These are phyloP conservation scores for Fusarium udum DNA, from an alignment of 2,329 filamentous ascomycete species.

Conservation along the genomic window DNA sequence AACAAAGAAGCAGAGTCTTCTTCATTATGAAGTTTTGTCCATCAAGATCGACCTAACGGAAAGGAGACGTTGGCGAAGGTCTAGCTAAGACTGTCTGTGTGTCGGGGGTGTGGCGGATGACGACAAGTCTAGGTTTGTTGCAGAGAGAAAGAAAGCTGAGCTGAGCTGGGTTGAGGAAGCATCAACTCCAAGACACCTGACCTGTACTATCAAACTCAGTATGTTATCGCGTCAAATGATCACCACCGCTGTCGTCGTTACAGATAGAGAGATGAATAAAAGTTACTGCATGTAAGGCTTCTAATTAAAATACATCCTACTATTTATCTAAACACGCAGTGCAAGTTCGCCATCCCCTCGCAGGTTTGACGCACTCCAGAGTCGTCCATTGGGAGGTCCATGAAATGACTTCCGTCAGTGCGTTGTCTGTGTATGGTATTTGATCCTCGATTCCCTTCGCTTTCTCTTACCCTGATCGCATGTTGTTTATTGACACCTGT, in stretches of 20 bases:
- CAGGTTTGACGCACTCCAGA: conserved; percentile 30
- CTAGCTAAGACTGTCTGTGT: not conserved
- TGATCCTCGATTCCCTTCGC: conserved; percentile 31
- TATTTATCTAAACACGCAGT: conserved; percentile 46
- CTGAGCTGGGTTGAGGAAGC: conserved; percentile 4
- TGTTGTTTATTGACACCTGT: conserved; percentile 38
- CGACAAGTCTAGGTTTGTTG: conserved; percentile 2
- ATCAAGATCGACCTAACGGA: not conserved
- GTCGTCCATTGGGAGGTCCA: conserved; percentile 12
- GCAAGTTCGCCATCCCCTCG: conserved; percentile 31
- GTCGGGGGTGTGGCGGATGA: conserved; percentile 17
- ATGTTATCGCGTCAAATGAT: not conserved
- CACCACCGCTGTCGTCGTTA: not conserved
- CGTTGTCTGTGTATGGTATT: conserved; percentile 44
- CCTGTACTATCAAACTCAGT: not conserved
- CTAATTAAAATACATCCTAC: conserved; percentile 56
- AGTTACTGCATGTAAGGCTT: conserved; percentile 44
- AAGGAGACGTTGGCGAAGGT: not conserved
- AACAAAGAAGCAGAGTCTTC: conserved; percentile 83
- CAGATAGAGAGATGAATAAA: not conserved
- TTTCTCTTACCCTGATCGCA: conserved; percentile 41
- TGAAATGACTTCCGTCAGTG: conserved; percentile 21
- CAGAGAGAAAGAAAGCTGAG: not conserved
- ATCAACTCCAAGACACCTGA: conserved; percentile 16
- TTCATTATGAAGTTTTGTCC: conserved; percentile 54